Evolutionary conservation across 495 filamentous ascomycete genomes (phyloP), one percentile per base, ranked within the genome.

Genomic region (Aspergillus sparsus): DNA sequence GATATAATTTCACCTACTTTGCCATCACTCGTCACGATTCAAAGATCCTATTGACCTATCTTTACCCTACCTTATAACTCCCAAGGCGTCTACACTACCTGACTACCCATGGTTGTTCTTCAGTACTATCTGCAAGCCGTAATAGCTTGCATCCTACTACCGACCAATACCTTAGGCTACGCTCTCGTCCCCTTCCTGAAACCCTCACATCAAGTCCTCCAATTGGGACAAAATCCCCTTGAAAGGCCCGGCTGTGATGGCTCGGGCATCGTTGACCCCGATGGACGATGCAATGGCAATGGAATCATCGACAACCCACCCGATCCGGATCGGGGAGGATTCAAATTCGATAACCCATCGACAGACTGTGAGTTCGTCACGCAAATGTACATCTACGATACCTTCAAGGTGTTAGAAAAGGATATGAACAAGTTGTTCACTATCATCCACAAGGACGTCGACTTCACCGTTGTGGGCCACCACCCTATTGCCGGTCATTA

Each of bases 321-420:
- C 10, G 62, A 63, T 10, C 56, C 49, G 36, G 57, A 64, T 44
- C 61, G 72, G 5, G 71, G 71, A 44, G 70, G 71, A 12, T 76
- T 76, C 62, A 41, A 51, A 31, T 76, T 74, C 55, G 68, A 76
- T 46, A 73, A 76, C 41, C 73, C 70, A 1, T 68, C 71, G 1
- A 69, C 67, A 10, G 49, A 76, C 63, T 76, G 71, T 61, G 55
- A 64, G 46, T 74, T 62, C 46, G 70, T 66, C n/a, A 66, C 71
- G 2, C 73, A 76, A 56, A 68, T 69, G 66, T 62, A 74, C 57
- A 76, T 76, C 42, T 74, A 68, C 66, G 67, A 76, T 53, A 62
- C 70, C 2, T 76, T 76, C 67, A 74, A 76, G 49, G 58, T 66
- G 13, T 61, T 74, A 1, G 73, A 76, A 58, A 76, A 74, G 53